Evolutionary conservation across 192 early-diverging fungal species (phyloP).

Genomic region (Phlyctochytrium planicorne): DNA sequence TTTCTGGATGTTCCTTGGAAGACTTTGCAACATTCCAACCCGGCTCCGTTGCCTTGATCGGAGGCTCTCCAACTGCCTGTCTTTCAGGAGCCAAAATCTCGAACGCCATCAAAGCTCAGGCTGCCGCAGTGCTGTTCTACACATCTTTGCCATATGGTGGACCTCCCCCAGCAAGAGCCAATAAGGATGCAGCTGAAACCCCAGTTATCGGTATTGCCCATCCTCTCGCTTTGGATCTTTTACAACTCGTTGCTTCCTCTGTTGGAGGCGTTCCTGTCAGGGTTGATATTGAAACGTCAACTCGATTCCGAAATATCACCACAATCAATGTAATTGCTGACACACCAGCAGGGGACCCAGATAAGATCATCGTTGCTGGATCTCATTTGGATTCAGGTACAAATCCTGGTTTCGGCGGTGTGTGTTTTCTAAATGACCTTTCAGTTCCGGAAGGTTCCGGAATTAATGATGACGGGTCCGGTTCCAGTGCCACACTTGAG

Average conservation of each 20-base stretch:
- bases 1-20: conserved; percentile 3
- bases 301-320: conserved; percentile 10
- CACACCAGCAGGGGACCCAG: conserved; percentile 24
- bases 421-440: not conserved
- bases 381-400: conserved; percentile 49
- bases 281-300: conserved; percentile 16
- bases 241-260: conserved; percentile 14
- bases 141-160: conserved; percentile 17
- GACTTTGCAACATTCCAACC: conserved; percentile 16
- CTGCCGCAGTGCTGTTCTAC: conserved; percentile 26
- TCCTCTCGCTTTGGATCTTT: conserved; percentile 15
- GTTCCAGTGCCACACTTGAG: conserved; percentile 40
- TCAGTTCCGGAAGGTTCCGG: conserved; percentile 45
- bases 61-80: conserved; percentile 5
- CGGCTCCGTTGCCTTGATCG: conserved; percentile 15
- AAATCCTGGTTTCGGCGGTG: too few relatives aligned
- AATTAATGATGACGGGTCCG: conserved; percentile 53
- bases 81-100: conserved; percentile 19
- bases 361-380: conserved; percentile 37
- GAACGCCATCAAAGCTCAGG: conserved; percentile 24
- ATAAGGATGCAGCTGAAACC: conserved; percentile 11
- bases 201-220: conserved; percentile 21
- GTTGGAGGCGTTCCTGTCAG: not conserved
- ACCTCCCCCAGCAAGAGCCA: not conserved
- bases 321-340: conserved; percentile 40